Evolutionary conservation across 805 yeast species (phyloP).

Genomic region (Schwanniomyces sp.): DNA sequence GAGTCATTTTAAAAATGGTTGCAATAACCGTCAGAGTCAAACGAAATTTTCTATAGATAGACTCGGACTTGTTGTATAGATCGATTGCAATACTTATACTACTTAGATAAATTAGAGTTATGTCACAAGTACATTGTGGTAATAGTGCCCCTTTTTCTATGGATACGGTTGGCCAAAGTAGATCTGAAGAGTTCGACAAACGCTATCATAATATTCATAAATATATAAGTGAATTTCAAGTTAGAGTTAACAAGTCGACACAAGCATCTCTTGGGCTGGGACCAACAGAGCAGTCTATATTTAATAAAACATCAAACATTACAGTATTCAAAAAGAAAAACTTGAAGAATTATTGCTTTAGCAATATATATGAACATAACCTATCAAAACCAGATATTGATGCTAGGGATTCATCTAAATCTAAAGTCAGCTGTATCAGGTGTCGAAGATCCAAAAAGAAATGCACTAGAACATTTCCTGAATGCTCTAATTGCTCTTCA

Average conservation of each 20-base stretch:
- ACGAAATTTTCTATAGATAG: background rate
- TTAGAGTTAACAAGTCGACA: conserved; percentile 2
- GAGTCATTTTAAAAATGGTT: background rate
- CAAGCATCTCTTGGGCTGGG: background rate
- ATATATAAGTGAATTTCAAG: conserved; percentile 22
- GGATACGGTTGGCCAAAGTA: background rate
- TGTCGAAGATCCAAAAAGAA: conserved; percentile 31
- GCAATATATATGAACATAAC: conserved; percentile 22
- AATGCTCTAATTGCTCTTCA: conserved; percentile 26
- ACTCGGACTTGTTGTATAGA: background rate
- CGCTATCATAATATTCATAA: conserved; percentile 12
- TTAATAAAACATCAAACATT: conserved; percentile 4
- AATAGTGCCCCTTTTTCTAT: background rate
- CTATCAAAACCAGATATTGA: conserved; percentile 18
- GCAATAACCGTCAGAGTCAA: too few relatives aligned
- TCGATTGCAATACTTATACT: background rate
- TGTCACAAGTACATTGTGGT: background rate
- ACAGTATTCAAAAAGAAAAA: conserved; percentile 31
- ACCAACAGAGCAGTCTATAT: background rate
- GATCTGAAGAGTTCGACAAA: background rate
- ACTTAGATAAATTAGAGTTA: background rate
- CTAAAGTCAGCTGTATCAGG: conserved; percentile 28
- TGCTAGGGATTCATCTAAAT: conserved; percentile 15
- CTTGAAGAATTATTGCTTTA: conserved; percentile 6
- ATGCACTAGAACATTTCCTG: conserved; percentile 31